Evolutionary conservation across 129 eudicot species (phyloP), one percentile per base, ranked within the genome.

Genomic region (Ambrosia trifida): DNA sequence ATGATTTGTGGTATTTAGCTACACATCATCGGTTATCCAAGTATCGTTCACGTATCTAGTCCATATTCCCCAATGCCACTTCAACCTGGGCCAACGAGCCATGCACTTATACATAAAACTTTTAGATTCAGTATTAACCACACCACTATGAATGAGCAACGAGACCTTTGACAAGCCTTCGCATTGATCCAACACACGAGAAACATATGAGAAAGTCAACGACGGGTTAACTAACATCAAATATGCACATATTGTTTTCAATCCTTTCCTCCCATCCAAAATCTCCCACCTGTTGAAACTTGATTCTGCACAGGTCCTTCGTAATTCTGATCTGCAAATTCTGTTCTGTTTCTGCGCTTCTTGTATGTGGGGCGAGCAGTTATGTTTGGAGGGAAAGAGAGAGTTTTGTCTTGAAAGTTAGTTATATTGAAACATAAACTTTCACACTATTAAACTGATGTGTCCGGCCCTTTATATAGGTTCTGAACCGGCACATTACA

Each of bases 31-130:
- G 0, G 33, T 73, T 38, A 83, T 67, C 85, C 85, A 83, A 61
- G 78, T 44, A 75, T 86, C 91, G 47, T 77, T 46, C 32, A 68
- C 71, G 32, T 79, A 79, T 68, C 80, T 83, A 54, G 75, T 80
- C 91, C 88, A 83, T 75, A 76, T 35, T 18, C 91, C 88, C 91
- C 91, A 86, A 56, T 76, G 80, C 91, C 84, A 80, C 68, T 79
- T 72, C 50, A 83, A 76, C 11, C 78, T 57, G 5, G 80, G 62
- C 65, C 81, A 75, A 43, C 50, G 84, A 32, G 78, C 78, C 76
- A 75, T 70, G 57, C 88, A 83, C 77, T 83, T 72, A 35, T 78
- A 71, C 35, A 78, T 78, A 35, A 86, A 82, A 36, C 79, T 56
- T 54, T 57, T 75, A 9, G 76, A 73, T 13, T 74, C 80, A 69